Base-by-base conservation (phyloP, 768 basidiomycete species). In the Xanthoconium purpureum region DNA sequence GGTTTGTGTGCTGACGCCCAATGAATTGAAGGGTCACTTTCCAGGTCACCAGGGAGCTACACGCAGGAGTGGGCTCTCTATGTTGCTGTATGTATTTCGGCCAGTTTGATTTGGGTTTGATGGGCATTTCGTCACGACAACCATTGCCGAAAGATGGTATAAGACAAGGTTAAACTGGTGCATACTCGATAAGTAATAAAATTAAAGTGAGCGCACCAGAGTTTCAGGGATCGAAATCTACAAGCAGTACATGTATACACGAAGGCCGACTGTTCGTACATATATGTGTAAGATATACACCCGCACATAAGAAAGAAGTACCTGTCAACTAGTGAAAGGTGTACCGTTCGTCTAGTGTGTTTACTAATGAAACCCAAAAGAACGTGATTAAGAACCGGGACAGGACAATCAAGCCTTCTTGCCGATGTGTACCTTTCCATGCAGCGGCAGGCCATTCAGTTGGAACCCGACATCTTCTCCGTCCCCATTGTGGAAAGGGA, bases 391-490 rank as follows among this genome's bases (percentile, higher is more conserved):
- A 46, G 17, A 7, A 38, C 29, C 18, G 36, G 10, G 20, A 29
- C 8, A 32, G 5, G 29, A 30, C 29, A 8, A 14, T 65, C 53
- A 67, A 12, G 43, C 18, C 29, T 80, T 84, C 80, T 85, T 88
- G 52, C 85, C 83, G 5, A 91, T 76, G 40, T 75, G 75, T 5
- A 91, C 84, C 50, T 74, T 81, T 1, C 89, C 89, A 48, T 76
- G 76, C 60, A 91, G 82, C 5, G 89, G 89, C 3, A 91, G 71
- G 0, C 82, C 85, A 7, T 71, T 73, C 30, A 91, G 71, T 61
- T 83, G 78, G 66, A 91, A 78, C 62, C 80, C 82, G 38, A 64
- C 54, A 0, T 63, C 70, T n/a, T 76, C 67, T 13, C 71, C 70
- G 9, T 62, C 50, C 14, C 68, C 77, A 35, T 74, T 74, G 40